These are phyloP conservation scores for Nigrospora osmanthi DNA, from an alignment of 2,329 filamentous ascomycete genomes.

Conservation along the genomic window DNA sequence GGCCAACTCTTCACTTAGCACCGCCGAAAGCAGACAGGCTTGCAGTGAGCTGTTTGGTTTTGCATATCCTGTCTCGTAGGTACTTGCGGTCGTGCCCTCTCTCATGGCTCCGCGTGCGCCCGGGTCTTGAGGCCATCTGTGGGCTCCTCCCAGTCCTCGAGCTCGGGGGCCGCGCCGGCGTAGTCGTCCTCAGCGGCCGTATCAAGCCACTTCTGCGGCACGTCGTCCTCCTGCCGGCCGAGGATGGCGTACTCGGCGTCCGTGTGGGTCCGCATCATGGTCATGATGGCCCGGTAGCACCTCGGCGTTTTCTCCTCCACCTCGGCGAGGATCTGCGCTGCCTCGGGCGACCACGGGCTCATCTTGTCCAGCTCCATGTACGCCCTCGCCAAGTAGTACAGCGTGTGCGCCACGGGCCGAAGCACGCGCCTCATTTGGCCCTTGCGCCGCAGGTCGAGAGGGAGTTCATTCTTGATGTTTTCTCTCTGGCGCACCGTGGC, in stretches of 20 bases:
- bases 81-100: no score
- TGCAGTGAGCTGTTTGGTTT: no score
- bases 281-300: constrained; percentile 18
- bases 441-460: constrained; percentile 29
- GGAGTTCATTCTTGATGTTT: constrained; percentile 18
- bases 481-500: constrained; percentile 16
- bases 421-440: constrained; percentile 27
- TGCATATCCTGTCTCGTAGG: no score
- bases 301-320: constrained; percentile 29
- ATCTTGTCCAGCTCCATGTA: constrained; percentile 41
- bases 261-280: constrained; percentile 19
- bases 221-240: neutral
- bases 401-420: constrained; percentile 33
- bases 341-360: constrained; percentile 38
- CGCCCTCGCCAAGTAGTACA: constrained; percentile 39
- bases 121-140: no score
- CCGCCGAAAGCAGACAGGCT: no score
- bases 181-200: no score
- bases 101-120: no score
- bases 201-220: no score
- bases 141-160: no score
- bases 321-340: constrained; percentile 28
- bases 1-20: no score
- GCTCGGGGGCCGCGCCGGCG: no score
- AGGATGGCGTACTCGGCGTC: constrained; percentile 16